phyloP scores from a whole-genome alignment of 768 basidiomycete genomes.

The Trametes gibbosa region DNA sequence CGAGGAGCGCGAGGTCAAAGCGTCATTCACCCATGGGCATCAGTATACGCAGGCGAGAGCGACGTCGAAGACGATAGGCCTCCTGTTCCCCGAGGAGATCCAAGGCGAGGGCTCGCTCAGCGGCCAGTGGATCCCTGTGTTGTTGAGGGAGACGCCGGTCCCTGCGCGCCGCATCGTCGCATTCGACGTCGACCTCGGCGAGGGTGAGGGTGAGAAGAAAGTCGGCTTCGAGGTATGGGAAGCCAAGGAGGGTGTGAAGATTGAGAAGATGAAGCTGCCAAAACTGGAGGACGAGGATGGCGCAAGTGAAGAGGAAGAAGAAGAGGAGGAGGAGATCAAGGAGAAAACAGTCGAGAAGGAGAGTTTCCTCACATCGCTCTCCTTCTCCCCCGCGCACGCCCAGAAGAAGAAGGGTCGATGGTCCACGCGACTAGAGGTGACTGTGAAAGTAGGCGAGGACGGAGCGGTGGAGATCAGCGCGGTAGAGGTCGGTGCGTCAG shows the following conservation, averaged over 20 bases:
- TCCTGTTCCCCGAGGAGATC: conserved; percentile 58
- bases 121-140: conserved; percentile 62
- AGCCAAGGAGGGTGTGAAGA: conserved; percentile 60
- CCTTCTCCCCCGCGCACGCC: conserved; percentile 36
- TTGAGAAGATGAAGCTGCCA: conserved; percentile 54
- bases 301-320: conserved; percentile 57
- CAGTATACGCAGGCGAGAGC: conserved; percentile 46
- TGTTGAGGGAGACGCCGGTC: conserved; percentile 68
- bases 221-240: conserved; percentile 79
- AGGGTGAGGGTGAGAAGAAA: conserved; percentile 37
- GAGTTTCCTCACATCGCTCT: conserved; percentile 39
- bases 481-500: conserved; percentile 36
- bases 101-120: conserved; percentile 43
- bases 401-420: conserved; percentile 45
- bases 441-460: conserved; percentile 33
- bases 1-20: conserved; percentile 48
- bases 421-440: conserved; percentile 50
- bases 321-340: conserved; percentile 62
- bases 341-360: conserved; percentile 59
- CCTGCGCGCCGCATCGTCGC: conserved; percentile 61
- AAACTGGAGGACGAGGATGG: conserved; percentile 45
- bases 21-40: conserved; percentile 45
- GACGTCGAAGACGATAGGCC: conserved; percentile 61
- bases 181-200: conserved; percentile 54
- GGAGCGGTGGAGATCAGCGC: conserved; percentile 39